These are phyloP conservation scores for Fusarium avenaceum DNA, from an alignment of 2,329 filamentous ascomycete species.

Conservation along the genomic window DNA sequence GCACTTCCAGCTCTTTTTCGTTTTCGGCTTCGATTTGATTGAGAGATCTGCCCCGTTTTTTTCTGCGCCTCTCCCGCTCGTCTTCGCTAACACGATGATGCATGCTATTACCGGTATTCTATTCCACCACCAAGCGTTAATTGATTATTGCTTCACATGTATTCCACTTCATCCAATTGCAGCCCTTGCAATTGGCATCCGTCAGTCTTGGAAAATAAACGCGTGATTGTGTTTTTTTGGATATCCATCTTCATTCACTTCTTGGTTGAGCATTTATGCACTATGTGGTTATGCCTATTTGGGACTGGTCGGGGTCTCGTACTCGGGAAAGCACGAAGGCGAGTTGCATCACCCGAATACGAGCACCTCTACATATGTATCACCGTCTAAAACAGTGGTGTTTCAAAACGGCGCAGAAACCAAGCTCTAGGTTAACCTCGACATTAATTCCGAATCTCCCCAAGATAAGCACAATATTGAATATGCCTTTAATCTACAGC, in stretches of 20 bases:
- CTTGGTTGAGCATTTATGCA: background rate
- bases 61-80: slow-evolving; percentile 27
- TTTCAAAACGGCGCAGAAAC: background rate
- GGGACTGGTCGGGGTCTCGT: slow-evolving; percentile 8
- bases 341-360: background rate
- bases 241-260: background rate
- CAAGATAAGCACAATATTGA: background rate
- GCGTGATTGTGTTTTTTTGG: background rate
- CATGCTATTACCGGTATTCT: background rate
- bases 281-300: background rate
- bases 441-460: background rate
- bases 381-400: background rate
- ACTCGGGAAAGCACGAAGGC: background rate
- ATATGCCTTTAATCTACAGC: background rate
- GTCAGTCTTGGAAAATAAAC: background rate
- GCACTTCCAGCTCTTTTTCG: slow-evolving; percentile 34
- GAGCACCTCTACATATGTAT: background rate
- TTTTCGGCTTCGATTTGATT: slow-evolving; percentile 40
- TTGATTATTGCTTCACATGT: slow-evolving; percentile 14
- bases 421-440: background rate
- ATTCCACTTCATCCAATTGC: slow-evolving; percentile 20
- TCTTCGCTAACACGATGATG: slow-evolving; percentile 17
- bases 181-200: slow-evolving; percentile 8
- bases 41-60: slow-evolving; percentile 2
- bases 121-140: background rate